Percentiles rank a stretch among this genome's conserved stretches.
phyloP scores from a whole-genome alignment of 805 yeast species.

The Lipomyces starkeyi region DNA sequence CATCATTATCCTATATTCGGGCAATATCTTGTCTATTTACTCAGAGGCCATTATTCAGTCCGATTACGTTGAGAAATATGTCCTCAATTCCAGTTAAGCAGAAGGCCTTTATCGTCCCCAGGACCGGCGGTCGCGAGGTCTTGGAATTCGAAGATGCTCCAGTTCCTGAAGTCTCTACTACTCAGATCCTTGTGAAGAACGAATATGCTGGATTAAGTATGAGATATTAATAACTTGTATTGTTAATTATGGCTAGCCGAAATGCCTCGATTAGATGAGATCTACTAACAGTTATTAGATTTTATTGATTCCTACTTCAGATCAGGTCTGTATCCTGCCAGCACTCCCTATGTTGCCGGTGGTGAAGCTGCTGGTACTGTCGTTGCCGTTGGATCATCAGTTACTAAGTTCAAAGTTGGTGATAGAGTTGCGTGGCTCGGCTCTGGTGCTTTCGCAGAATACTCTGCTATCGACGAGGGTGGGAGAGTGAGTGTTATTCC shows the following conservation, averaged over 20 bases:
- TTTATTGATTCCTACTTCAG: constrained; percentile 74
- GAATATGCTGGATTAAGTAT: constrained; percentile 63
- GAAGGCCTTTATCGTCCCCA: constrained; percentile 25
- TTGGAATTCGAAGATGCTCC: constrained; percentile 53
- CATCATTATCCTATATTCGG: not conserved
- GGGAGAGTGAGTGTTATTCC: constrained; percentile 56
- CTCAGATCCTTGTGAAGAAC: constrained; percentile 74
- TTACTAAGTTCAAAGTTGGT: constrained; percentile 63
- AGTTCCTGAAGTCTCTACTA: constrained; percentile 60
- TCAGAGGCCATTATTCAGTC: not conserved
- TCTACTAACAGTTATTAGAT: constrained; percentile 15
- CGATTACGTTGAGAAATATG: not conserved
- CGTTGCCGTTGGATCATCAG: constrained; percentile 66
- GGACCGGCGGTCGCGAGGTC: constrained; percentile 33
- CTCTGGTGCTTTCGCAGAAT: constrained; percentile 71
- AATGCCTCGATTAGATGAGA: too few relatives aligned
- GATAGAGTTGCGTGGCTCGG: constrained; percentile 70
- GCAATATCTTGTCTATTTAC: not conserved
- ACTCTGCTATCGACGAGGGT: constrained; percentile 52
- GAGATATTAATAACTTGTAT: not conserved
- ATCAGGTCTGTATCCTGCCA: constrained; percentile 70
- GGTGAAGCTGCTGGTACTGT: constrained; percentile 66
- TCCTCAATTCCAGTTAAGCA: constrained; percentile 27
- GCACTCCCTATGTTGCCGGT: constrained; percentile 69
- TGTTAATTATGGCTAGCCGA: not conserved